phyloP scores from a whole-genome alignment of 345 rosid species.

The Lepidium sativum region DNA sequence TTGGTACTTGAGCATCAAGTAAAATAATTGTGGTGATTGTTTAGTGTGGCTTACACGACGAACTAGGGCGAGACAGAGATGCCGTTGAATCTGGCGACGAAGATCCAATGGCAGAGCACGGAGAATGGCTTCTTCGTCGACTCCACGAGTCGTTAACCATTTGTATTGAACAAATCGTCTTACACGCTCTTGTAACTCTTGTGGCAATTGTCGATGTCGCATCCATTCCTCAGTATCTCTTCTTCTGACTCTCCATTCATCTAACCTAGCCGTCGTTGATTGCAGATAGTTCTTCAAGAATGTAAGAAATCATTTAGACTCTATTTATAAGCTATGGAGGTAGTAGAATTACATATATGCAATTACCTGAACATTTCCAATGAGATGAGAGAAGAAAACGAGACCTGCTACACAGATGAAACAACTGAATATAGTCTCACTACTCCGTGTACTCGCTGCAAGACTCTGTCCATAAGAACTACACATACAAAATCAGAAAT shows the following conservation, averaged over 20 bases:
- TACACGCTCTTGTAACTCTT: slow-evolving; percentile 65
- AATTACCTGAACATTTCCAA: slow-evolving; percentile 76
- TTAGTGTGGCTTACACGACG: slow-evolving; percentile 50
- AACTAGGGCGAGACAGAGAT: slow-evolving; percentile 78
- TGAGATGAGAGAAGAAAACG: slow-evolving; percentile 74
- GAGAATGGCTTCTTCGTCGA: slow-evolving; percentile 70
- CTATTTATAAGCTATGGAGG: not conserved
- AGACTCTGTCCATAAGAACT: slow-evolving; percentile 85
- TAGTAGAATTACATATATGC: no score
- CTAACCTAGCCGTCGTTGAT: slow-evolving; percentile 76
- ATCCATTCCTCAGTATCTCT: slow-evolving; percentile 97
- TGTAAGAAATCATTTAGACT: not conserved
- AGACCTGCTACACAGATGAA: slow-evolving; percentile 60
- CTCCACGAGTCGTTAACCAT: slow-evolving; percentile 82
- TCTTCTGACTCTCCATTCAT: slow-evolving; percentile 80
- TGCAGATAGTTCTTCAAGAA: slow-evolving; percentile 57
- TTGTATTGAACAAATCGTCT: slow-evolving; percentile 74
- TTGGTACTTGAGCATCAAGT: not conserved
- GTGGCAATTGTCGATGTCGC: slow-evolving; percentile 84
- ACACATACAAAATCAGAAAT: slow-evolving; percentile 22
- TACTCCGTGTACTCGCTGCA: slow-evolving; percentile 41
- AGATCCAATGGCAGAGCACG: slow-evolving; percentile 64
- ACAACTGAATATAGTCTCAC: slow-evolving; percentile 61
- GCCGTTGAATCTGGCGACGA: slow-evolving; percentile 67
- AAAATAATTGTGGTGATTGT: not conserved